Evolutionary conservation across 75 land plant genomes (phyloP), one percentile per base, ranked within the genome.

Genomic region (Pseudotsuga menziesii): DNA sequence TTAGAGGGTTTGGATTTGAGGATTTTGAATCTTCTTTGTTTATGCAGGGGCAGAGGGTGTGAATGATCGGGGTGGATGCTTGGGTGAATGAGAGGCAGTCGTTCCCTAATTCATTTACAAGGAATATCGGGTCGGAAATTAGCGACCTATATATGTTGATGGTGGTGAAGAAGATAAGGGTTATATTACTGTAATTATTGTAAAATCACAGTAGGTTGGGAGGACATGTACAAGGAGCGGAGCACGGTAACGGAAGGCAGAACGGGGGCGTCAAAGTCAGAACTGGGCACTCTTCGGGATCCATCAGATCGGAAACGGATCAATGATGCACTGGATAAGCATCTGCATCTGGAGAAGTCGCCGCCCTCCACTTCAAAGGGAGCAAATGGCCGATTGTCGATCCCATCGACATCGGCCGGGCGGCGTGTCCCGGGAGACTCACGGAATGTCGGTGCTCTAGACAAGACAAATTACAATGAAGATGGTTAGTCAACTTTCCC

Each of bases 381-480:
- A 14, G 61, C 62, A 3, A 80, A 69, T 77, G 82, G 77, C 5
- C 78, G 82, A 3, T 11, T 80, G 20, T 29, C 60, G 8, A 44
- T 73, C 4, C 81, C 81, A 13, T 82, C 83, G 55, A 66, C 80
- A 14, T 82, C 83, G 17, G 69, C 58, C 2, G 83, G 83, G 52
- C 73, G 74, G 61, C 32, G 32, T 17, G 72, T 4, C 26, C 78
- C 75, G 9, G 80, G 80, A 54, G 83, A 73, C 32, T 54, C 82
- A 17, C 78, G 82, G 44, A 69, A 66, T 13, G 54, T 12, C n/a
- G 20, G 23, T 20, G 22, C 8, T 60, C 5, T 20, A 19, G 44
- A 83, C 57, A 85, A 82, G 79, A 77, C 71, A 58, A 79, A 79
- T 57, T 72, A 81, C 72, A 67, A 82, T 15, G 87, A 82, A 82